Evolutionary conservation across 2,329 filamentous ascomycete genomes (phyloP), one percentile per base, ranked within the genome.

Genomic region (Aspergillus texensis): DNA sequence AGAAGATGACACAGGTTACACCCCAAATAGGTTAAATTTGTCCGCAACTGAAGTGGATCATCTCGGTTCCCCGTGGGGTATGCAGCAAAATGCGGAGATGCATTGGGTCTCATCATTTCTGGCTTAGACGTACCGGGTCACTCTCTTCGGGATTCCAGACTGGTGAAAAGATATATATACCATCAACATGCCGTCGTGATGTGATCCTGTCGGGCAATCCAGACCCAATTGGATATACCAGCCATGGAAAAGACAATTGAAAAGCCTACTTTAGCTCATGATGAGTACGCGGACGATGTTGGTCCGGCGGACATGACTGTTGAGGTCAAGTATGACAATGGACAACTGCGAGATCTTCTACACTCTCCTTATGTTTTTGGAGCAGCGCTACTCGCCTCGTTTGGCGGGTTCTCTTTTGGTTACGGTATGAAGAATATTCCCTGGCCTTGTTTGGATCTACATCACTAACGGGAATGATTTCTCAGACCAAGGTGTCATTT

Each of bases 321-420:
- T 11, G 58, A 59, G 14, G 61, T 63, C 16, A 60, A 36, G 14
- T 60, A 63, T 21, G 58, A 64, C 39, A 50, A 54, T n/a, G 58
- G 62, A 11, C 24, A 57, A 2, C 24, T 61, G 24, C 58, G 58
- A 4, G 58, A 64, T 24, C 45, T 61, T 10, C 1, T 54, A 10
- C 45, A 32, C 1, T 80, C 78, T 0, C 74, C 76, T 0, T 82
- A 77, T 58, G 78, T 82, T n/a, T 75, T 80, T 19, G 78, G 78
- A 19, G 79, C 79, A 8, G 79, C 80, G 0, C 71, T 82, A 14
- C 70, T 82, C 14, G 81, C 81, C 0, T 79, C 76, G 4, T 71
- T 83, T 34, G 80, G 77, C 9, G 78, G 79, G 10, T 74, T 79
- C 30, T 76, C 78, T 0, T 81, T 81, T 62, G 79, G 78, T 21